These are phyloP conservation scores for Tanacetum coccineum DNA, from an alignment of 129 eudicot species.

Conservation along the genomic window DNA sequence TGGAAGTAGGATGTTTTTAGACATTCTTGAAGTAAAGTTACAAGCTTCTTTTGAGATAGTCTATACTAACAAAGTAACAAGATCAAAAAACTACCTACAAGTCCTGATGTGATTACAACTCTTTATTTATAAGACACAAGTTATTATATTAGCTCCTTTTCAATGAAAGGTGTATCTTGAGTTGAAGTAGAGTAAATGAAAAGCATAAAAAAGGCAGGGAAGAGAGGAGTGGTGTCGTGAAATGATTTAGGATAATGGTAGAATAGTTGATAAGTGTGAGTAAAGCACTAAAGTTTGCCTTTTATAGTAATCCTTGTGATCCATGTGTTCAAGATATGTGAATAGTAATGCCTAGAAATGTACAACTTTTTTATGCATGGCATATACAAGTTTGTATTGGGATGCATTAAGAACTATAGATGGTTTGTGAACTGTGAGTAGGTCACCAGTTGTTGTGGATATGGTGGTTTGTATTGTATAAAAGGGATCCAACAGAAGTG, in stretches of 20 bases:
- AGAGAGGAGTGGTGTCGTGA: slow-evolving; percentile 17
- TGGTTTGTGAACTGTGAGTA: slow-evolving; percentile 17
- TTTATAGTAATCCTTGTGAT: not conserved
- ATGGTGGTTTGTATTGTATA: slow-evolving; percentile 13
- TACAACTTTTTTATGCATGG: slow-evolving; percentile 8
- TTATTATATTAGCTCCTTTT: slow-evolving; percentile 13
- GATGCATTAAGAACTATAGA: not conserved
- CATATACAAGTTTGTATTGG: slow-evolving; percentile 14
- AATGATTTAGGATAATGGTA: slow-evolving; percentile 40
- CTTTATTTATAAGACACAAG: not conserved
- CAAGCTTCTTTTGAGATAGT: not conserved
- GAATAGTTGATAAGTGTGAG: slow-evolving; percentile 27
- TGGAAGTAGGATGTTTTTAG: slow-evolving; percentile 10
- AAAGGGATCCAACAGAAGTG: slow-evolving; percentile 24
- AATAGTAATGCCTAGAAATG: not conserved
- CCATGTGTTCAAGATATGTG: slow-evolving; percentile 12
- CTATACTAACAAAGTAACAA: slow-evolving; percentile 19
- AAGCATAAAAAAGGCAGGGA: slow-evolving; percentile 25
- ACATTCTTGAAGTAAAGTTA: slow-evolving; percentile 32
- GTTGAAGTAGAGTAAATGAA: slow-evolving; percentile 23
- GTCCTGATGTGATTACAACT: slow-evolving; percentile 16
- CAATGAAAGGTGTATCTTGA: slow-evolving; percentile 15
- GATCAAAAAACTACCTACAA: slow-evolving; percentile 18
- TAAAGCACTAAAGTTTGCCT: slow-evolving; percentile 17
- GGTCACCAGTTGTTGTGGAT: slow-evolving; percentile 17